These are phyloP conservation scores for Halophytophthora polymorphica DNA, from an alignment of 352 stramenopile genomes.

Conservation along the genomic window DNA sequence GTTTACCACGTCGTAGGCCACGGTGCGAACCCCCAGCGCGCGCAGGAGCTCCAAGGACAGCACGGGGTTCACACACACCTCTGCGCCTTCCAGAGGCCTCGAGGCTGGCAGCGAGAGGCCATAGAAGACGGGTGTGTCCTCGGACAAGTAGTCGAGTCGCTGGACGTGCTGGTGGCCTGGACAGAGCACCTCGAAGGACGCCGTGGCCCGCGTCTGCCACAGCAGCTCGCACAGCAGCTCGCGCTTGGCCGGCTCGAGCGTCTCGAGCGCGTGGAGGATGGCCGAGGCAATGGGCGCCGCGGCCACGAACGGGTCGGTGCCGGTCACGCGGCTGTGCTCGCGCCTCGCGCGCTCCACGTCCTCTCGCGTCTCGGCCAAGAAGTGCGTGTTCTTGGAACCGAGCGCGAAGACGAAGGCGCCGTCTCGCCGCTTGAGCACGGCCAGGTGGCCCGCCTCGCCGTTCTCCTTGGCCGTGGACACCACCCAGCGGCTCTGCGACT, in stretches of 20 bases:
- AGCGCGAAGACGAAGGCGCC: slow-evolving; percentile 67
- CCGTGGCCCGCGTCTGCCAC: slow-evolving; percentile 71
- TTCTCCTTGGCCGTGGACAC: slow-evolving; percentile 82
- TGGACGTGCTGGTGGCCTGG: slow-evolving; percentile 76
- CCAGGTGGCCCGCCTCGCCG: slow-evolving; percentile 67
- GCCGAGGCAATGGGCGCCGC: slow-evolving; percentile 49
- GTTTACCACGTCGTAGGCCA: slow-evolving; percentile 49
- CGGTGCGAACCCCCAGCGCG: slow-evolving; percentile 52
- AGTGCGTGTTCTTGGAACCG: slow-evolving; percentile 82
- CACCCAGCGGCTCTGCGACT: slow-evolving; percentile 39
- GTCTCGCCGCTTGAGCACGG: slow-evolving; percentile 65
- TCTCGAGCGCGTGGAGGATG: slow-evolving; percentile 33
- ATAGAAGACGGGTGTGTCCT: slow-evolving; percentile 83
- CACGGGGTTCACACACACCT: slow-evolving; percentile 80
- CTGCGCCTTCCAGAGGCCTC: slow-evolving; percentile 26
- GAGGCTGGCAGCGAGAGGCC: slow-evolving; percentile 58
- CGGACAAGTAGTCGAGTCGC: slow-evolving; percentile 54
- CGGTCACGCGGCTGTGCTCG: slow-evolving; percentile 9
- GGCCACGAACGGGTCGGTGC: slow-evolving; percentile 46
- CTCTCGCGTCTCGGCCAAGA: slow-evolving; percentile 42
- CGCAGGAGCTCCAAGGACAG: slow-evolving; percentile 61
- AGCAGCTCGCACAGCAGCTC: slow-evolving; percentile 63
- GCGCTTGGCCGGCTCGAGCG: slow-evolving; percentile 34
- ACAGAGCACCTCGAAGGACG: slow-evolving; percentile 78
- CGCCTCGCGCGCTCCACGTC: slow-evolving; percentile 42